A percentile compares a stretch with the other conserved stretches of the same genome.
Conservation (phyloP, 768 basidiomycete genomes). For the Boletus subparvulus region DNA sequence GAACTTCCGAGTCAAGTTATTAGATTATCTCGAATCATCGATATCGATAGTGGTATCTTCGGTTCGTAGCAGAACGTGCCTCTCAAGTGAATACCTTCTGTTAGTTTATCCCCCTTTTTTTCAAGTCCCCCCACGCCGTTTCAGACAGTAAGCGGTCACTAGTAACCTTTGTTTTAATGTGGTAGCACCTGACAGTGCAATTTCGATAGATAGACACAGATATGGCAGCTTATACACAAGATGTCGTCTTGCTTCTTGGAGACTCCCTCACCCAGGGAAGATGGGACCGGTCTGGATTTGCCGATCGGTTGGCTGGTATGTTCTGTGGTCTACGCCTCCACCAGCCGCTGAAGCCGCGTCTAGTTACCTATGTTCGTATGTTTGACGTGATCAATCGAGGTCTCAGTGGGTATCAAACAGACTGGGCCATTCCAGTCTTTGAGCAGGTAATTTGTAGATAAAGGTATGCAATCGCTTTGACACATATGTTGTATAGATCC, state of each 20-base stretch:
- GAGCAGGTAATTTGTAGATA: conserved; percentile 50
- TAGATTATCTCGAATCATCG: conserved; percentile 8
- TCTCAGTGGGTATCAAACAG: conserved; percentile 80
- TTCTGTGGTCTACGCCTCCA: background rate
- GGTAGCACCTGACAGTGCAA: background rate
- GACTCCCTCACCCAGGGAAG: conserved; percentile 78
- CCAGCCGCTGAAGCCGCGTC: background rate
- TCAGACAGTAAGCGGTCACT: background rate
- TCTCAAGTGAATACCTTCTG: background rate
- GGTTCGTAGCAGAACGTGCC: background rate
- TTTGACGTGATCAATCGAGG: conserved; percentile 89
- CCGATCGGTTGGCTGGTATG: conserved; percentile 56
- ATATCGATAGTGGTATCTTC: background rate
- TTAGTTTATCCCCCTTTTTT: background rate
- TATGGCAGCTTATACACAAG: conserved; percentile 57
- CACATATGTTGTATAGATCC: conserved; percentile 40
- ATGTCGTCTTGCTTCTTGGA: conserved; percentile 73
- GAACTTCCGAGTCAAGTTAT: background rate
- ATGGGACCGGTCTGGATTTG: conserved; percentile 64
- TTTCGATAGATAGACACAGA: background rate
- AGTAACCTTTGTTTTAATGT: background rate
- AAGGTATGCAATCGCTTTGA: background rate
- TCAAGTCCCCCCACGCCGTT: background rate
- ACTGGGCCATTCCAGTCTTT: conserved; percentile 81
- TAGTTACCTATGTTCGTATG: conserved; percentile 77